Evolutionary conservation across 2,329 filamentous ascomycete species (phyloP), one percentile per base, ranked within the genome.

Genomic region (Curvularia hawaiiensis): DNA sequence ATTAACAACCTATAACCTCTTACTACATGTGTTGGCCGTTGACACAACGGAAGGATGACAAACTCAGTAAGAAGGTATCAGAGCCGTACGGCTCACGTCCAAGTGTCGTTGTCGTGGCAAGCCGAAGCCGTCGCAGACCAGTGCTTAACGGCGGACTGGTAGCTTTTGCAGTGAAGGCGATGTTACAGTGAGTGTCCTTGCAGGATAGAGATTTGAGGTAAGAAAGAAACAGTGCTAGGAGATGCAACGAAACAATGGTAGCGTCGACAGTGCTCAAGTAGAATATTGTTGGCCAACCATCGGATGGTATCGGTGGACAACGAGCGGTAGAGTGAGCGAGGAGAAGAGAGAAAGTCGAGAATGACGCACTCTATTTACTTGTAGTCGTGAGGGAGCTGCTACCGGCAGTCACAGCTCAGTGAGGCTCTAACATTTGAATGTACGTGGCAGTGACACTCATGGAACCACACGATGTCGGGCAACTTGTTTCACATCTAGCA

Each of bases 201-300:
- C 41, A 12, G 50, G 20, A 43, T 24, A 24, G 20, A 41, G n/a
- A 38, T 24, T 30, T 31, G 16, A 24, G 7, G 20, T n/a, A 11
- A 18, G 18, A 39, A 49, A 31, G 30, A 18, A 31, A 18, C 18
- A 16, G n/a, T 44, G 22, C 20, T n/a, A 48, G 31, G 18, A 28
- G 40, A n/a, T 30, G 38, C 30, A 16, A 26, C 24, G 30, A 40
- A 40, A 28, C 35, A 50, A 50, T 50, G 6, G 35, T 50, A 35
- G 22, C 18, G 40, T 50, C 35, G 22, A 40, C n/a, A 35, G 35
- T 58, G 52, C 45, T 50, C 43, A 39, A 33, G 44, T 50, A 61
- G 55, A 58, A 57, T 55, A 12, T 22, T 53, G 18, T 56, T 47
- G 18, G 41, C 33, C 55, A 50, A 50, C 57, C 54, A 41, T 22